phyloP scores from a whole-genome alignment of 345 rosid species.

The Carallia pectinifolia region DNA sequence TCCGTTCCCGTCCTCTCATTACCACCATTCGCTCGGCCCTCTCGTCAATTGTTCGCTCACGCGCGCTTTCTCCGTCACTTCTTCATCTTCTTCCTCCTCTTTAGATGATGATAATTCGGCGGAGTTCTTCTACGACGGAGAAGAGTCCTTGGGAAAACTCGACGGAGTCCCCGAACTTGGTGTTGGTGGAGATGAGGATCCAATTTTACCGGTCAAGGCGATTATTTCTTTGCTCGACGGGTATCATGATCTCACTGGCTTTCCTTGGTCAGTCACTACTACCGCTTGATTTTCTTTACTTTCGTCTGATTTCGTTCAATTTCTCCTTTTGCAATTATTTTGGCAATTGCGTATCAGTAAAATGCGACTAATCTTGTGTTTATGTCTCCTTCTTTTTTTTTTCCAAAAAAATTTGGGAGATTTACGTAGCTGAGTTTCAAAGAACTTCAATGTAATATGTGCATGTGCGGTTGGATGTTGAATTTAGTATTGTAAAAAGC shows the following conservation, averaged over 20 bases:
- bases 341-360: too few relatives aligned
- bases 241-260: slow-evolving; percentile 69
- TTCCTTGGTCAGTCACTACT: slow-evolving; percentile 60
- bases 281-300: background rate
- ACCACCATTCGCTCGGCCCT: background rate
- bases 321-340: too few relatives aligned
- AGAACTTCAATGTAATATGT: too few relatives aligned
- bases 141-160: slow-evolving; percentile 14
- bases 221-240: slow-evolving; percentile 63
- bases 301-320: background rate
- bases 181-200: slow-evolving; percentile 23
- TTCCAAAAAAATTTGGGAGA: background rate
- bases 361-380: too few relatives aligned
- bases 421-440: too few relatives aligned
- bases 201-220: slow-evolving; percentile 45
- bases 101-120: slow-evolving; percentile 19
- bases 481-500: too few relatives aligned
- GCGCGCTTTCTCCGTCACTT: too few relatives aligned
- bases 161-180: slow-evolving; percentile 19
- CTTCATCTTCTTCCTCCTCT: slow-evolving; percentile 30
- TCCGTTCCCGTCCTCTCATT: background rate
- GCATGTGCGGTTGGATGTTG: too few relatives aligned
- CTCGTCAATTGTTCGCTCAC: slow-evolving; percentile 7
- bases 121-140: slow-evolving; percentile 17
- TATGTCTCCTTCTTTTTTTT: background rate